Conservation (phyloP, 2,329 filamentous ascomycete genomes). For the Plectosphaerella plurivora region DNA sequence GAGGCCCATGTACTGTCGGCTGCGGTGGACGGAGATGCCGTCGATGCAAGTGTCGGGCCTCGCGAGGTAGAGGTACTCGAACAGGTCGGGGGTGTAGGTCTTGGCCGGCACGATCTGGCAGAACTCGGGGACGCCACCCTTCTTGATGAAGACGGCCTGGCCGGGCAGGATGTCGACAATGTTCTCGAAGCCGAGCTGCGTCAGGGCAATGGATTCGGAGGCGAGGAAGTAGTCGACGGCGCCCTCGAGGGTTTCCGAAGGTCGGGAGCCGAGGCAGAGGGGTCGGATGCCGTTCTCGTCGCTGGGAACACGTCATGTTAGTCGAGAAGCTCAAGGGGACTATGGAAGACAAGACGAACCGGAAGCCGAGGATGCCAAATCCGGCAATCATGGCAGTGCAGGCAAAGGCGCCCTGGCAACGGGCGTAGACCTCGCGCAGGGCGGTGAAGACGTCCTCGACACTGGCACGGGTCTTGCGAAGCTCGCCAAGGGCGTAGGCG, state of each 20-base stretch:
- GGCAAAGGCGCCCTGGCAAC: conserved; percentile 71
- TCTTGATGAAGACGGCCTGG: conserved; percentile 79
- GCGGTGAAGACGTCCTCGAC: conserved; percentile 71
- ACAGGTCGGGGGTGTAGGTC: conserved; percentile 77
- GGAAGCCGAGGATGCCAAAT: conserved; percentile 76
- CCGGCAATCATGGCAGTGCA: conserved; percentile 79
- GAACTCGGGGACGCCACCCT: conserved; percentile 70
- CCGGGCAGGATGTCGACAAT: conserved; percentile 77
- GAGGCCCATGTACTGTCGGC: conserved; percentile 80
- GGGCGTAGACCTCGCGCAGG: conserved; percentile 66
- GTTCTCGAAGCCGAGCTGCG: conserved; percentile 73
- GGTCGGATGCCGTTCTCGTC: conserved; percentile 69
- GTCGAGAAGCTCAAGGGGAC: conserved; percentile 5
- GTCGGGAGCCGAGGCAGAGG: conserved; percentile 71
- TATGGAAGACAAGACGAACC: conserved; percentile 23
- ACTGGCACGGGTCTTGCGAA: conserved; percentile 76
- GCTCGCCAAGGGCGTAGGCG: conserved; percentile 74
- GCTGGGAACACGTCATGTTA: conserved; percentile 5
- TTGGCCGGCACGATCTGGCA: conserved; percentile 65
- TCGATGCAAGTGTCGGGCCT: conserved; percentile 79
- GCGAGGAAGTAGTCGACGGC: conserved; percentile 86
- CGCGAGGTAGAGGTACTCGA: conserved; percentile 41
- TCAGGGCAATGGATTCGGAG: conserved; percentile 80
- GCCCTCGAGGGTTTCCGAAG: conserved; percentile 56
- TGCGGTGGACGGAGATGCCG: conserved; percentile 80